phyloP scores from a whole-genome alignment of 23 red algal species.

The Gracilaria gracilis region DNA sequence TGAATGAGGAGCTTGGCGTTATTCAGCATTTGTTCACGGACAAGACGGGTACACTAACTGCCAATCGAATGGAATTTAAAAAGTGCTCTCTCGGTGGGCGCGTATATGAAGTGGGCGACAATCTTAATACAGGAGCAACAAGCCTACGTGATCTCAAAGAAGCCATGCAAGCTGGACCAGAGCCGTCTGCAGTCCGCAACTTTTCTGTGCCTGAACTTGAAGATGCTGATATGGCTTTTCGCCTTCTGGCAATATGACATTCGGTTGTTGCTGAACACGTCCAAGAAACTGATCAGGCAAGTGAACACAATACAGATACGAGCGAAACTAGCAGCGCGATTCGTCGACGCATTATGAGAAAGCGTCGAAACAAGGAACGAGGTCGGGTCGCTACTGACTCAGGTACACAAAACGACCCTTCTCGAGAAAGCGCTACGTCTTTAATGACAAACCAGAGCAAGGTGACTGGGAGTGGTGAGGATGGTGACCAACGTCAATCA shows the following conservation, averaged over 20 bases:
- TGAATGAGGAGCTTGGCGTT: conserved; percentile 93
- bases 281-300: background rate
- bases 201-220: conserved; percentile 34
- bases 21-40: conserved; percentile 90
- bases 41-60: conserved; percentile 96
- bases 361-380: conserved; percentile 21
- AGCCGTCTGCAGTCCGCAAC: conserved; percentile 28
- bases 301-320: conserved; percentile 20
- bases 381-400: background rate
- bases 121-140: conserved; percentile 33
- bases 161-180: conserved; percentile 53
- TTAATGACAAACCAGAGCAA: conserved; percentile 11
- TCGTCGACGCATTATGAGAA: conserved; percentile 24
- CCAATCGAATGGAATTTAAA: conserved; percentile 95
- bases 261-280: conserved; percentile 75
- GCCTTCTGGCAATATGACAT: conserved; percentile 85
- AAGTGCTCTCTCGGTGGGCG: conserved; percentile 76
- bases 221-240: conserved; percentile 58
- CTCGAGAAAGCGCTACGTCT: background rate
- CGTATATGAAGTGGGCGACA: conserved; percentile 46
- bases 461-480: conserved; percentile 19
- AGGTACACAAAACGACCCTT: conserved; percentile 30
- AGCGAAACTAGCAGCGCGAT: conserved; percentile 32
- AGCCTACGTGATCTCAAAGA: conserved; percentile 46
- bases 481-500: conserved; percentile 20